Evolutionary conservation across 345 rosid species (phyloP), one percentile per base, ranked within the genome.

Genomic region (Schrenkiella parvula): DNA sequence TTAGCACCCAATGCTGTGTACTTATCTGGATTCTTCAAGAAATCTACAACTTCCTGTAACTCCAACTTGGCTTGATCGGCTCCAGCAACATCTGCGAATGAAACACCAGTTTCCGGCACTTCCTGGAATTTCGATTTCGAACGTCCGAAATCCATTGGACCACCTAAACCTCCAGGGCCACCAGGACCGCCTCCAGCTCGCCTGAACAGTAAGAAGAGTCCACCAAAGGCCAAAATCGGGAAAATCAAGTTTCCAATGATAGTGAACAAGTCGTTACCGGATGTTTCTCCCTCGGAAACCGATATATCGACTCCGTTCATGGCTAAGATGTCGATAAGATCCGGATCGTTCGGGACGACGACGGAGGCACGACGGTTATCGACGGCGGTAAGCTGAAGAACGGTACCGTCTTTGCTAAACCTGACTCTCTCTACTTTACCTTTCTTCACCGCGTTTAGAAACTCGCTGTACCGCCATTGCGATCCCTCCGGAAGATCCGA

Each of bases 1-100:
- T 89, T 89, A 9, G 96, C 96, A 31, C 96, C 96, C 38, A 87
- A 79, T 18, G 96, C 89, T 5, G 96, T 89, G 78, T 89, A 89
- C 83, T 89, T 89, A 34, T 89, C 96, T 5, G 96, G 96, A 52
- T 87, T 89, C 67, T 89, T 87, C 73, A 89, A 77, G 76, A 89
- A 89, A 81, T 89, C 96, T 5, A 89, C 96, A 46, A 89, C 96
- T 76, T 89, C 92, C 54, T 87, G 92, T 9, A 89, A 74, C 43
- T 89, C 96, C 52, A 89, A 61, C 75, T 89, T 89, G 0, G 90
- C 96, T 58, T 87, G 96, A 65, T 87, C 96, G 1, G 96, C 96
- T 8, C 96, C 96, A 13, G 96, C 96, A 15, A 89, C 92, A 66
- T 89, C 96, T 28, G 82, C 81, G 17, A 89, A 89, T 26, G 90